Percentiles rank a stretch among this genome's conserved stretches.
phyloP scores from a whole-genome alignment of 768 basidiomycete genomes.

The Leccinum pellstonianum region DNA sequence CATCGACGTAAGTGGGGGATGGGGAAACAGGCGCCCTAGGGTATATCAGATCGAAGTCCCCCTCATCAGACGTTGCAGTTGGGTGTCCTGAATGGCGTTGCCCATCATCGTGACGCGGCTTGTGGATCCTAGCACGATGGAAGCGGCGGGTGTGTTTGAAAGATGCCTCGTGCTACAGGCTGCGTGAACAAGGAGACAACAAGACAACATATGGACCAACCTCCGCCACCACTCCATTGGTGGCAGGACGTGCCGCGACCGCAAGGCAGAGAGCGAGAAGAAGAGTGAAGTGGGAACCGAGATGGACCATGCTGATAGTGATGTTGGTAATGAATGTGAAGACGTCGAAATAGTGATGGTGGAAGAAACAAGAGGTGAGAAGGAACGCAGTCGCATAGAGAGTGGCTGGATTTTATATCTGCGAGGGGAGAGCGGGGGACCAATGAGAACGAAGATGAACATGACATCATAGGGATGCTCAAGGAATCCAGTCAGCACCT shows the following conservation, averaged over 20 bases:
- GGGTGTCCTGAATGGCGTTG: conserved; percentile 24
- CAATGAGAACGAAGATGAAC: conserved; percentile 13
- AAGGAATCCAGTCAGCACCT: conserved; percentile 3
- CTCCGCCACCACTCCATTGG: conserved; percentile 6
- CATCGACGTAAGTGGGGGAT: conserved; percentile 6
- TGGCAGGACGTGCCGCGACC: conserved; percentile 16
- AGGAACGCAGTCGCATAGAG: neutral
- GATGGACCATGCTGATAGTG: conserved; percentile 30
- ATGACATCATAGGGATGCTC: conserved; percentile 17
- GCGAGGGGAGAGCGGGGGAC: conserved; percentile 3
- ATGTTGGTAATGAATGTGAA: conserved; percentile 30
- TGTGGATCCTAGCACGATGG: conserved; percentile 10
- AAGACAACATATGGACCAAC: conserved; percentile 3
- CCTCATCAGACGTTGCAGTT: conserved; percentile 10
- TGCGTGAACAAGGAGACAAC: conserved; percentile 5
- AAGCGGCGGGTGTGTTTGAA: conserved; percentile 15
- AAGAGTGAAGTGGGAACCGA: conserved; percentile 28
- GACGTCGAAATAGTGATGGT: conserved; percentile 15
- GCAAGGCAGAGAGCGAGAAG: conserved; percentile 31
- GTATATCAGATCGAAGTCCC: neutral
- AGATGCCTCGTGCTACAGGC: conserved; percentile 7
- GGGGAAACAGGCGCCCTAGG: neutral
- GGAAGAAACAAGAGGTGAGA: conserved; percentile 7
- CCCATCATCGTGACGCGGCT: conserved; percentile 21
- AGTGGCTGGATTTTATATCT: conserved; percentile 23